Evolutionary conservation across 768 basidiomycete genomes (phyloP), one percentile per base, ranked within the genome.

Genomic region (Sporobolomyces phaffii): DNA sequence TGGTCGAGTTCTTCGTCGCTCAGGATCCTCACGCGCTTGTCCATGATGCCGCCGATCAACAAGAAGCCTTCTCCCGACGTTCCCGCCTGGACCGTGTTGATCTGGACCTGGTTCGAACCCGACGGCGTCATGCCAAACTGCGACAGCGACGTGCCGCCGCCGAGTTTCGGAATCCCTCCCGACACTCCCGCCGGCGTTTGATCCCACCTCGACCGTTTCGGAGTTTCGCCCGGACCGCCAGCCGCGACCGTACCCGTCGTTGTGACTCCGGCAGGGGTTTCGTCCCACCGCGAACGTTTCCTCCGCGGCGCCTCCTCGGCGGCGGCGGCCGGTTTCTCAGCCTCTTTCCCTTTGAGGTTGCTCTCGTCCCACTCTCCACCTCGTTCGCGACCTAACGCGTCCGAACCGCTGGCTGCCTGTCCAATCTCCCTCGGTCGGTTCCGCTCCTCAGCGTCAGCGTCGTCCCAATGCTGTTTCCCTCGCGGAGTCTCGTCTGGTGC

Each of bases 121-220:
- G 20, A 24, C 18, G 67, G 74, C 15, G 72, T 73, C 80, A 89
- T 82, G 70, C 69, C 43, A 41, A 62, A 53, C 68, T 66, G 44
- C 63, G 57, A 5, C 60, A 60, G 24, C 65, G 43, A 43, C 48
- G 54, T 40, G 50, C 41, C 38, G 1, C 78, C 81, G 6, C 85
- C 81, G 56, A 83, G 82, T 45, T 58, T 58, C 10, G 56, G 56
- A 31, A 58, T 58, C 28, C 56, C 56, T 34, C 56, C 56, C 5
- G 56, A 58, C 18, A 58, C 56, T 11, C 56, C 56, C 4, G 56
- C 56, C 9, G 96, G 92, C 22, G 91, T 89, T 79, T 58, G 91
- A 77, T 99, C 96, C 96, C 94, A 99, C 56, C 93, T 85, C 33
- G 93, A 97, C 54, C 87, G 87, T 77, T 92, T 93, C 33, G 89